Evolutionary conservation across 2,329 filamentous ascomycete genomes (phyloP).

Genomic region (Talaromyces sp.): DNA sequence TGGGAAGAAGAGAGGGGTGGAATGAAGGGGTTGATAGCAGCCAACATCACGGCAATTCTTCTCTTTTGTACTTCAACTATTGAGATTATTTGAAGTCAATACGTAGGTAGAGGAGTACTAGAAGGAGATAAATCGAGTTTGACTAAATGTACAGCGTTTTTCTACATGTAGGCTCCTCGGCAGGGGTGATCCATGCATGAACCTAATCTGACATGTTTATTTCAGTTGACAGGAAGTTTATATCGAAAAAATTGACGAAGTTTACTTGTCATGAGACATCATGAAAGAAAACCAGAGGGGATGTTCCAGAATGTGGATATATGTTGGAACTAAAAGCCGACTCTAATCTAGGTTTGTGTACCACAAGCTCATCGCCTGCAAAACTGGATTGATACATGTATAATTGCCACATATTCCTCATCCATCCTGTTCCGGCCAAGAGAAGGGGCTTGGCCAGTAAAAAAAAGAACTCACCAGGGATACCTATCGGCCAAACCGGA

Average conservation of each 20-base stretch:
- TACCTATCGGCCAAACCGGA: neutral
- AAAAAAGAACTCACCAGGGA: neutral
- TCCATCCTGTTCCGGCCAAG: neutral
- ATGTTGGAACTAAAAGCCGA: too few relatives aligned
- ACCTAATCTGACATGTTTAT: neutral
- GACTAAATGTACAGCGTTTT: neutral
- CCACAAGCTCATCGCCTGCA: too few relatives aligned
- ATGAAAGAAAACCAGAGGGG: neutral
- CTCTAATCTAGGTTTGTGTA: too few relatives aligned
- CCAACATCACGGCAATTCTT: neutral
- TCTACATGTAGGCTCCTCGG: neutral
- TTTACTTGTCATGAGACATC: too few relatives aligned
- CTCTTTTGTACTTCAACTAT: neutral
- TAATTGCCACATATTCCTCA: too few relatives aligned
- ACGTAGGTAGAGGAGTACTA: neutral
- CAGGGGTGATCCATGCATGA: neutral
- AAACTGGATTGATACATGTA: too few relatives aligned
- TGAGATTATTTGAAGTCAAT: neutral
- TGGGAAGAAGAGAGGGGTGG: neutral
- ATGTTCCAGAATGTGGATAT: too few relatives aligned
- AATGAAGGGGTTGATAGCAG: neutral
- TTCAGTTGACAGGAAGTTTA: neutral
- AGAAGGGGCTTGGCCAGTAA: neutral
- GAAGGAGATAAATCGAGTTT: neutral
- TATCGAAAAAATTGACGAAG: neutral